Evolutionary conservation across 352 stramenopile species (phyloP), one percentile per base, ranked within the genome.

Genomic region (Globisporangium cystogenes): DNA sequence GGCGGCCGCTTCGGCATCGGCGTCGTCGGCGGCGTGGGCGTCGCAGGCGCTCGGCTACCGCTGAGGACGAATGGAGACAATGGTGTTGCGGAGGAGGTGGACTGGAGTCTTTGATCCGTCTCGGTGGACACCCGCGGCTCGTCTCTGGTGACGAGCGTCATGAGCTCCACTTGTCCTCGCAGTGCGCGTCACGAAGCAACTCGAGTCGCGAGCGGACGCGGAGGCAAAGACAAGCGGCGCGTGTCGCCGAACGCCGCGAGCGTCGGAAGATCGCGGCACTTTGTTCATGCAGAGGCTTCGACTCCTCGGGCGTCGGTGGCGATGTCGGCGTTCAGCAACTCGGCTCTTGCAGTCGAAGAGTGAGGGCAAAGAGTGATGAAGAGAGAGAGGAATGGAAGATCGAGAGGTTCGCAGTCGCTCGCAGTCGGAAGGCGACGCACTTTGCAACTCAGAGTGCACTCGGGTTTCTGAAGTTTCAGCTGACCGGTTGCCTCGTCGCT

Each of bases 1-100:
- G 37, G 68, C 60, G 23, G 54, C 23, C 15, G 53, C 23, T 24
- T 20, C 24, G 35, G 37, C 51, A 21, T 35, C 44, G 21, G 46
- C 48, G 31, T 37, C 21, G 6, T 6, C 15, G 18, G 36, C 36
- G 12, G 36, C 12, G 15, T 41, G 18, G 11, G 16, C 39, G 10
- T 23, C 20, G 42, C 33, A 39, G 29, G 33, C 20, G 36, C 26
- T 36, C 64, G 39, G 39, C 51, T 50, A 58, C 37, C 49, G 59
- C 14, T 53, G 59, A 61, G 39, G 20, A 23, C 37, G 35, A 40
- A n/a, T n/a, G n/a, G n/a, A 36, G 31, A 10, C 6, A 10, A 4
- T 36, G 31, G 31, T 36, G 31, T n/a, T n/a, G n/a, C n/a, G n/a
- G n/a, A n/a, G n/a, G n/a, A n/a, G n/a, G n/a, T n/a, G n/a, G n/a